Percentiles rank a stretch among this genome's conserved stretches.
Evolutionary conservation across 2,329 filamentous ascomycete species (phyloP).

Genomic region (Aciculosporium take): DNA sequence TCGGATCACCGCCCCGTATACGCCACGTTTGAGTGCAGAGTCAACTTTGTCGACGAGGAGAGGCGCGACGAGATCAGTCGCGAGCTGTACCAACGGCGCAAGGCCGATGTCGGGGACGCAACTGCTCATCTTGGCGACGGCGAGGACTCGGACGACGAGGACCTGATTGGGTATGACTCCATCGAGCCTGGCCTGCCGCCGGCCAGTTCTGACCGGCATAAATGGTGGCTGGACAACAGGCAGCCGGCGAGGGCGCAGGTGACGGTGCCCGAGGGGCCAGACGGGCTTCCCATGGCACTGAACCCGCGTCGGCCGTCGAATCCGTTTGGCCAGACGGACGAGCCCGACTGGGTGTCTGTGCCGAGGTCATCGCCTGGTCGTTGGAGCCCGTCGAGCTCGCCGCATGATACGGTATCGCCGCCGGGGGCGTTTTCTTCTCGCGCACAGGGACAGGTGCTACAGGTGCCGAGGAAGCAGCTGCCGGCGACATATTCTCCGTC

Average conservation of each 20-base stretch:
- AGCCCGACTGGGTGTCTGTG: conserved; percentile 72
- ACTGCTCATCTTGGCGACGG: conserved; percentile 38
- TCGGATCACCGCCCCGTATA: conserved; percentile 96
- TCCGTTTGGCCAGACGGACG: conserved; percentile 59
- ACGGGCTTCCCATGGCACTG: conserved; percentile 42
- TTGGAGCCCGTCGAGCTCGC: conserved; percentile 44
- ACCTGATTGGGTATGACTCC: conserved; percentile 66
- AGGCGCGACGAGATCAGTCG: conserved; percentile 58
- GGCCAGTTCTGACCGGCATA: conserved; percentile 52
- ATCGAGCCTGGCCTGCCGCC: conserved; percentile 64
- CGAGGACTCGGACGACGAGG: conserved; percentile 58
- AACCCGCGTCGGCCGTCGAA: conserved; percentile 68
- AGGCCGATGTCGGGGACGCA: conserved; percentile 49
- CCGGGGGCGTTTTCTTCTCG: conserved; percentile 28
- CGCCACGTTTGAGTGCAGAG: conserved; percentile 70
- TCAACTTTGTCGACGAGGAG: conserved; percentile 66
- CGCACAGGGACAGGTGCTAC: conserved; percentile 27
- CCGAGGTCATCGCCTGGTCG: conserved; percentile 39
- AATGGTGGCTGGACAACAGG: conserved; percentile 58
- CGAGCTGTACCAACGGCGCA: conserved; percentile 58
- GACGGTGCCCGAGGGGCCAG: conserved; percentile 41
- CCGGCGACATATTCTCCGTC: conserved; percentile 36
- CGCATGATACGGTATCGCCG: conserved; percentile 42
- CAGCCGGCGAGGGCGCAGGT: conserved; percentile 63
- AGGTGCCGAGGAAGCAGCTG: conserved; percentile 31